Percentiles rank a stretch among this genome's conserved stretches.
These are phyloP conservation scores for Penicillium sp. DNA, from an alignment of 2,329 filamentous ascomycete genomes.

Conservation along the genomic window DNA sequence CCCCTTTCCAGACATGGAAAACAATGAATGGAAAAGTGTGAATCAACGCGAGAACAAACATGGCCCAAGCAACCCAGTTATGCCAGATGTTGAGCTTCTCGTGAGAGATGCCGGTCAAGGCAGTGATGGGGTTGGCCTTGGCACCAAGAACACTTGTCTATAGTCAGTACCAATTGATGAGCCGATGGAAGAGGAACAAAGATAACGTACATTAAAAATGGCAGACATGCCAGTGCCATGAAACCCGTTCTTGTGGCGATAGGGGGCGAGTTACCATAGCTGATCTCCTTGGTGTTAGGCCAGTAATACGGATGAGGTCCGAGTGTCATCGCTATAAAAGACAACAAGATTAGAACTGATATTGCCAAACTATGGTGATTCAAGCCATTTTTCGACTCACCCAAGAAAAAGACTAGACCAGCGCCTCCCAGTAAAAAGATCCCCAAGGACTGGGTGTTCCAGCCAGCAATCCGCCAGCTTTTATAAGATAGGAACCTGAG, in stretches of 20 bases:
- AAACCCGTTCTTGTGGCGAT: slow-evolving; percentile 56
- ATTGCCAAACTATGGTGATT: background rate
- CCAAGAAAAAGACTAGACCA: slow-evolving; percentile 50
- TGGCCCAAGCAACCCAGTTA: slow-evolving; percentile 56
- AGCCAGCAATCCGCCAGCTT: slow-evolving; percentile 30
- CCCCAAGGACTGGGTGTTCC: slow-evolving; percentile 50
- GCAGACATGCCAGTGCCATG: slow-evolving; percentile 55
- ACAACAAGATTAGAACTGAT: background rate
- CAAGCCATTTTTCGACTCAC: slow-evolving; percentile 2
- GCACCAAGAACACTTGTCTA: slow-evolving; percentile 46
- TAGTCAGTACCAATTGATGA: background rate
- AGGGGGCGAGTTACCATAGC: slow-evolving; percentile 55
- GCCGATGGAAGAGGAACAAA: background rate
- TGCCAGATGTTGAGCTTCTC: slow-evolving; percentile 60
- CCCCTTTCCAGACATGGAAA: slow-evolving; percentile 51
- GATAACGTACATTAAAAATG: slow-evolving; percentile 49
- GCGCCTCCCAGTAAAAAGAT: slow-evolving; percentile 44
- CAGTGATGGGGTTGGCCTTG: slow-evolving; percentile 60
- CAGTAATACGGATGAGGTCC: slow-evolving; percentile 59
- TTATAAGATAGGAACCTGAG: slow-evolving; percentile 40
- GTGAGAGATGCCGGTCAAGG: slow-evolving; percentile 59
- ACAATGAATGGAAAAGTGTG: slow-evolving; percentile 65
- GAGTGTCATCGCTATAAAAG: slow-evolving; percentile 46
- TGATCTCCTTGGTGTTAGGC: slow-evolving; percentile 43
- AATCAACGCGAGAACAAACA: slow-evolving; percentile 59